Percentiles rank a stretch among this genome's conserved stretches.
phyloP scores from a whole-genome alignment of 2,329 filamentous ascomycete species.

The Penicillium sp. region DNA sequence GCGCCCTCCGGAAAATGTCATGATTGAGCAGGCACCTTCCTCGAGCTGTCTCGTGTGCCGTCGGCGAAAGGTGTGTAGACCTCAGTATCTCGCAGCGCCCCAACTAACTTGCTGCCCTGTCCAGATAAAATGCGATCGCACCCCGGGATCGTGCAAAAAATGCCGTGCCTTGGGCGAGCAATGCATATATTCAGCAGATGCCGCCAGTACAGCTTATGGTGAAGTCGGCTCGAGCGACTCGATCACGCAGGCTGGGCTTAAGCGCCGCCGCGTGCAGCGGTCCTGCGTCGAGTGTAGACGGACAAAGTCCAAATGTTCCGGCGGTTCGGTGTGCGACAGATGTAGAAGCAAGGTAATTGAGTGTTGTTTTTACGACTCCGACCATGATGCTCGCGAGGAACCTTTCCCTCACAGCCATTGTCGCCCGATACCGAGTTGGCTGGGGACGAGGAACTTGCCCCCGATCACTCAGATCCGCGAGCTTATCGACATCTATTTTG shows the following conservation, averaged over 20 bases:
- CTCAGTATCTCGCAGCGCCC: too few relatives aligned
- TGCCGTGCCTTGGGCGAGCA: too few relatives aligned
- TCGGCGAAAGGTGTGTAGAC: too few relatives aligned
- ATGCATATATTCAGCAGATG: too few relatives aligned
- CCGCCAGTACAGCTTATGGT: too few relatives aligned
- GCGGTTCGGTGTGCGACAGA: conserved; percentile 1
- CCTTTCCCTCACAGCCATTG: neutral
- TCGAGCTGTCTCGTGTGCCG: too few relatives aligned
- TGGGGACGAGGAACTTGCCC: conserved; percentile 1
- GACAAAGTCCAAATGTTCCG: conserved; percentile 10
- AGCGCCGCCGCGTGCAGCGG: conserved; percentile 5
- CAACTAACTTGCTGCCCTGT: too few relatives aligned
- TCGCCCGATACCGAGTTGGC: conserved; percentile 8
- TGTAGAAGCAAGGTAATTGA: conserved; percentile 1
- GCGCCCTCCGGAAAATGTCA: too few relatives aligned
- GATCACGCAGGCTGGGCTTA: conserved; percentile 9
- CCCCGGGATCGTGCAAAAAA: too few relatives aligned
- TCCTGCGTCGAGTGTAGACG: conserved; percentile 10
- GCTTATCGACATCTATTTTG: conserved; percentile 8
- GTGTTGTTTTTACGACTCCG: conserved; percentile 5
- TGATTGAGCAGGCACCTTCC: too few relatives aligned
- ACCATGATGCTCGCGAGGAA: too few relatives aligned
- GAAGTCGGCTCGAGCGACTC: conserved; percentile 1
- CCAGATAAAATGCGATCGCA: too few relatives aligned
- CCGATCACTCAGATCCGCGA: conserved; percentile 2